Percentiles rank a stretch among this genome's conserved stretches.
Conservation (phyloP, 768 basidiomycete species). For the Melanogaster broomeanus region DNA sequence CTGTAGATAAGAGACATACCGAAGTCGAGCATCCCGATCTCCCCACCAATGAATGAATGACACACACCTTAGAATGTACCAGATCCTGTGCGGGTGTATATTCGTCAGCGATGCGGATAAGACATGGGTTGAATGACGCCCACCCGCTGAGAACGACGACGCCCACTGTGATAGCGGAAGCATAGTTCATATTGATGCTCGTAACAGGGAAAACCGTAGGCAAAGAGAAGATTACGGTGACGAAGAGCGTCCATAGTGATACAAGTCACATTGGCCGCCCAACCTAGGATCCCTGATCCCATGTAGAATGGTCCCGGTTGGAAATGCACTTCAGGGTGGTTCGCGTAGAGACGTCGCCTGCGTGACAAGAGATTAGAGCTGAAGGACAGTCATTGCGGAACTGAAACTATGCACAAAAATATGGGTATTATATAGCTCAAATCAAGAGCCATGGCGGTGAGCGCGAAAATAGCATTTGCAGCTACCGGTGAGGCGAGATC, state of each 20-base stretch:
- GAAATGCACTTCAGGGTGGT: slow-evolving; percentile 83
- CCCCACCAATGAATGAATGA: background rate
- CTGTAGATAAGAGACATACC: slow-evolving; percentile 22
- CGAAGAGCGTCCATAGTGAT: slow-evolving; percentile 70
- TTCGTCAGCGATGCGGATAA: background rate
- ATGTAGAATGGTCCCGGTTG: slow-evolving; percentile 87
- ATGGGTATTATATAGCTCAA: slow-evolving; percentile 84
- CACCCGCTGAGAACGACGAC: slow-evolving; percentile 57
- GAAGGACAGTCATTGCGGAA: background rate
- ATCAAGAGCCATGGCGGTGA: slow-evolving; percentile 79
- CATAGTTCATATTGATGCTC: slow-evolving; percentile 77
- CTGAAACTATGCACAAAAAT: slow-evolving; percentile 43
- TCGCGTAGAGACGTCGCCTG: slow-evolving; percentile 60
- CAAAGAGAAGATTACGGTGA: slow-evolving; percentile 70
- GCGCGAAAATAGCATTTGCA: slow-evolving; percentile 78
- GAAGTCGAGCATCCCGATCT: background rate
- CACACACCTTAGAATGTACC: slow-evolving; percentile 42
- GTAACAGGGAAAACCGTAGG: slow-evolving; percentile 73
- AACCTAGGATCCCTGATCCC: slow-evolving; percentile 67
- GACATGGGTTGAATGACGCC: slow-evolving; percentile 17
- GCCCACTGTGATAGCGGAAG: slow-evolving; percentile 63
- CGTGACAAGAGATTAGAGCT: background rate
- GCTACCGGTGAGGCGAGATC: slow-evolving; percentile 78
- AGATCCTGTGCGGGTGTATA: slow-evolving; percentile 34
- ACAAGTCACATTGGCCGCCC: slow-evolving; percentile 61